Evolutionary conservation across 768 basidiomycete genomes (phyloP).

Genomic region (Boletus rubescentipes): DNA sequence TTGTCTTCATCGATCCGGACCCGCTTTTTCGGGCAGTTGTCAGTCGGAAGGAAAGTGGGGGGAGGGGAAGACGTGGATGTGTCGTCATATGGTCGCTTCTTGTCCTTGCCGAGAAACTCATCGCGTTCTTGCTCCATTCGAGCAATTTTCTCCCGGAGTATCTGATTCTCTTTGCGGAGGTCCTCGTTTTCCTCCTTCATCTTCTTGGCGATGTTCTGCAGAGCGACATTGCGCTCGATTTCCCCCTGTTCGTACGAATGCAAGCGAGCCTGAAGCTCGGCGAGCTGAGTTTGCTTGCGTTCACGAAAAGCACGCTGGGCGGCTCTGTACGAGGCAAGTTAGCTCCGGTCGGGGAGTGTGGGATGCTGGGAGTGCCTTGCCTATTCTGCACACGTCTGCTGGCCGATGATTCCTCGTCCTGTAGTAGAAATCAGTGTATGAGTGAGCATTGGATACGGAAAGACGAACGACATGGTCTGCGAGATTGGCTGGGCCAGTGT

Average conservation of each 20-base stretch:
- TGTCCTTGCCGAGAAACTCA: constrained; percentile 37
- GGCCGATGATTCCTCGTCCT: constrained; percentile 54
- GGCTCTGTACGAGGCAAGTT: constrained; percentile 47
- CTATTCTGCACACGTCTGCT: constrained; percentile 74
- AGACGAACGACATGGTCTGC: constrained; percentile 52
- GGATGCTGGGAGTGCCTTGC: constrained; percentile 32
- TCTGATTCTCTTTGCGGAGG: constrained; percentile 64
- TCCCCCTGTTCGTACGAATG: constrained; percentile 89
- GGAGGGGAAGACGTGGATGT: constrained; percentile 38
- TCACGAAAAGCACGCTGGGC: constrained; percentile 90
- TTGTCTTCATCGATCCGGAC: constrained; percentile 30
- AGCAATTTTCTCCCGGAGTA: constrained; percentile 52
- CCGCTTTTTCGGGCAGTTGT: constrained; percentile 38
- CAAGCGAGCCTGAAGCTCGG: constrained; percentile 82
- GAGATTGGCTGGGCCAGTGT: constrained; percentile 20
- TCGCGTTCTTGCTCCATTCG: constrained; percentile 41
- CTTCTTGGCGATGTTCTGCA: constrained; percentile 79
- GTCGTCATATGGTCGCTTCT: constrained; percentile 62
- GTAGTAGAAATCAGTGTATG: constrained; percentile 6
- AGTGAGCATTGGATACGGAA: background rate
- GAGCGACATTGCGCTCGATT: constrained; percentile 79
- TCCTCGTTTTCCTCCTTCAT: constrained; percentile 85
- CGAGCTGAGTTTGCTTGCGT: constrained; percentile 84
- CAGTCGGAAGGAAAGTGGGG: constrained; percentile 20
- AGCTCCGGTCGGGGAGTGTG: constrained; percentile 1